Conservation (phyloP, 345 rosid genomes). For the Sapria himalayana region DNA sequence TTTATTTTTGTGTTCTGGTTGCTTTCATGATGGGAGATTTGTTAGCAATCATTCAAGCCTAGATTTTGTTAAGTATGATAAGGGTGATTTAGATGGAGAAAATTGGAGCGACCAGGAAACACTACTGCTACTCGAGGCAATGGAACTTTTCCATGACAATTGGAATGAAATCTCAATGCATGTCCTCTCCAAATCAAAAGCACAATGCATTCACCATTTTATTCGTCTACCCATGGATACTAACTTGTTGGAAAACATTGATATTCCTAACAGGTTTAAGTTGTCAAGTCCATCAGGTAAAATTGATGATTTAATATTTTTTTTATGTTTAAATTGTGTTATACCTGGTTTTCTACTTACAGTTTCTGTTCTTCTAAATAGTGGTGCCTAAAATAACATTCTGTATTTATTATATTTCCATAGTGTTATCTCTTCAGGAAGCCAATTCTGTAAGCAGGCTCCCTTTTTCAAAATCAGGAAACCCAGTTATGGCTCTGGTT, state of each 20-base stretch:
- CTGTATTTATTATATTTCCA: conserved; percentile 3
- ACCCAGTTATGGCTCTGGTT: conserved; percentile 95
- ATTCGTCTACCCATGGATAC: conserved; percentile 75
- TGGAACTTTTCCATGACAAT: conserved; percentile 65
- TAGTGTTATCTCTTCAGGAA: conserved; percentile 30
- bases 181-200: conserved; percentile 88
- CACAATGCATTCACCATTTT: conserved; percentile 88
- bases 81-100: conserved; percentile 64
- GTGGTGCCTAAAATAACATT: not conserved
- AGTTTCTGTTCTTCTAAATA: conserved; percentile 4
- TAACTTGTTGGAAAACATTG: conserved; percentile 66
- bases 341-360: conserved; percentile 19
- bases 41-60: conserved; percentile 73
- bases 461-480: conserved; percentile 72
- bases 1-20: conserved; percentile 40
- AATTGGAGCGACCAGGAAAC: conserved; percentile 92
- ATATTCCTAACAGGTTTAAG: conserved; percentile 35
- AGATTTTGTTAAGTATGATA: conserved; percentile 60
- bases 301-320: conserved; percentile 23
- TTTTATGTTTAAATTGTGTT: conserved; percentile 34
- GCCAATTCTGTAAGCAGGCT: conserved; percentile 45
- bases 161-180: conserved; percentile 89
- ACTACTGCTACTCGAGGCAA: conserved; percentile 70
- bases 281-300: conserved; percentile 24
- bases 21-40: conserved; percentile 79